phyloP scores from a whole-genome alignment of 805 yeast genomes.

The Saccharomyces cerevisiae region DNA sequence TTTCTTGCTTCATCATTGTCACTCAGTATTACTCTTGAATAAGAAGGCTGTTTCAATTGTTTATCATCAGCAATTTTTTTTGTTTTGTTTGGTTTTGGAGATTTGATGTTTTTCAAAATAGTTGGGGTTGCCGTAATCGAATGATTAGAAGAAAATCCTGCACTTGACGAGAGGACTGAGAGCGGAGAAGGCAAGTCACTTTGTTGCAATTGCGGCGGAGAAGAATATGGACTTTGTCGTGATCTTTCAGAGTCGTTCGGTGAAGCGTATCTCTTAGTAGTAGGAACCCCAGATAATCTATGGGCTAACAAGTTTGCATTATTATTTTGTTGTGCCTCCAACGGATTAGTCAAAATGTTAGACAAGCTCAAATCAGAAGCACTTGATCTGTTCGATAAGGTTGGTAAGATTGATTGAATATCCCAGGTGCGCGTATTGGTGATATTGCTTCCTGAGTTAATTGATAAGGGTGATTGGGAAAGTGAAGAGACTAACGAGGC shows the following conservation, averaged over 20 bases:
- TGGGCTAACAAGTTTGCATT: neutral
- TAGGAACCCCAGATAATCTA: neutral
- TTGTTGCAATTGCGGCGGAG: neutral
- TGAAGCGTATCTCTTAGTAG: neutral
- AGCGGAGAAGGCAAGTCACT: neutral
- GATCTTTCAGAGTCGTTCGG: neutral
- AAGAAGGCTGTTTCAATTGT: neutral
- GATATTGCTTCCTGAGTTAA: neutral
- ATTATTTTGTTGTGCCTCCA: constrained; percentile 6
- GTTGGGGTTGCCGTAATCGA: neutral
- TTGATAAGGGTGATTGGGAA: neutral
- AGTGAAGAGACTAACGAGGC: neutral
- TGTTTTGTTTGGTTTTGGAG: neutral
- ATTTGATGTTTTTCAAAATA: neutral
- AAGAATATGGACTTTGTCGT: neutral
- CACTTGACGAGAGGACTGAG: neutral
- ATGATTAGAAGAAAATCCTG: neutral
- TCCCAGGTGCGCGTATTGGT: neutral
- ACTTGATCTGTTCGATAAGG: constrained; percentile 6
- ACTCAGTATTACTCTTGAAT: neutral
- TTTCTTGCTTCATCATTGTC: constrained; percentile 16
- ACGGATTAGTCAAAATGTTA: constrained; percentile 8
- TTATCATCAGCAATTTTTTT: constrained; percentile 2
- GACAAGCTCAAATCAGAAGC: constrained; percentile 18
- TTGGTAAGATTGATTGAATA: constrained; percentile 7